Evolutionary conservation across 2,329 filamentous ascomycete genomes (phyloP), one percentile per base, ranked within the genome.

Genomic region (Neocucurbitaria cava): DNA sequence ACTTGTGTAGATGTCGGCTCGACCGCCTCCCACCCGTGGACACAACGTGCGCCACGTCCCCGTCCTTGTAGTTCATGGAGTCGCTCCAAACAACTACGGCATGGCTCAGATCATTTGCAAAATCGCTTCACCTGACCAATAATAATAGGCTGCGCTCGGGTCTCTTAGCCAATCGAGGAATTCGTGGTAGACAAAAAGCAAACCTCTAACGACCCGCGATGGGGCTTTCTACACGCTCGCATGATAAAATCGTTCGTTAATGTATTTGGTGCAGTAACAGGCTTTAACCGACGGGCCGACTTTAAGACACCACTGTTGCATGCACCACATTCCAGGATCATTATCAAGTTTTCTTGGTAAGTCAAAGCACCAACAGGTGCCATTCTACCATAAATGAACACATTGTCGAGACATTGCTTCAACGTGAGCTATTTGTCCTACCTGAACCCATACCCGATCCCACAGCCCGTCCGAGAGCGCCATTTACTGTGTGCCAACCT

Each of bases 281-380:
- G 39, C 21, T 18, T 48, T 39, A 39, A 51, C 43, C 33, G 20
- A 48, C 45, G 24, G 26, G 44, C 46, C 44, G 43, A 39, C 33
- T 42, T 40, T 26, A 51, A 51, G 26, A 18, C 39, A 48, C 20
- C 24, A 39, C 40, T 21, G n/a, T 18, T 21, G 50, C 54, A 54
- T 41, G 50, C 28, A 48, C 21, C 46, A 36, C 20, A 35, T 44
- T 21, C 44, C 44, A 49, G 46, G 33, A 54, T 46, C 26, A 36
- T 33, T 20, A 39, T 38, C 35, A 38, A 15, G 11, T n/a, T n/a
- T 41, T 46, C 28, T 17, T 23, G 21, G 15, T 40, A 10, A 28
- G 20, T 46, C 33, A 47, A n/a, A 50, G 33, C 31, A 49, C 28
- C 42, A 3, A 15, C 20, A 23, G 5, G n/a, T 23, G 20, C 20